phyloP scores from a whole-genome alignment of 2,329 filamentous ascomycete species.

The Hypomyces perniciosus region DNA sequence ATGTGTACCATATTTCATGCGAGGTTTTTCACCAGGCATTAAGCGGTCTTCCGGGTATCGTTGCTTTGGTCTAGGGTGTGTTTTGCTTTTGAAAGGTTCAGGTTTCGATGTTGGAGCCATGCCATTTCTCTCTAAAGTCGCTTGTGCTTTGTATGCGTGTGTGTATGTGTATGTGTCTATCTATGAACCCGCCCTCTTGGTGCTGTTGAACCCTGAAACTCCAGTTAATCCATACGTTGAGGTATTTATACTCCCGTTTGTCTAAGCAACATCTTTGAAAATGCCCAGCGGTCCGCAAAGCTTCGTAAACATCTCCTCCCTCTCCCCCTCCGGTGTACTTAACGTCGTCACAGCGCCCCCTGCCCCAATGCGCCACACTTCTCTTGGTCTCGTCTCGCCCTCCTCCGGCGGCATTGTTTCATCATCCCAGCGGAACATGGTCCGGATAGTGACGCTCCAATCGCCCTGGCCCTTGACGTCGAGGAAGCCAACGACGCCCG shows the following conservation, averaged over 20 bases:
- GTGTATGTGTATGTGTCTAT: background rate
- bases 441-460: constrained; percentile 87
- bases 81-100: background rate
- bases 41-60: constrained; percentile 10
- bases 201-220: background rate
- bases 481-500: constrained; percentile 84
- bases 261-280: constrained; percentile 34
- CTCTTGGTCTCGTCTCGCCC: constrained; percentile 30
- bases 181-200: background rate
- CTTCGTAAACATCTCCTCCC: constrained; percentile 85
- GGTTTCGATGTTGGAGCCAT: background rate
- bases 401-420: constrained; percentile 35
- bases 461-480: constrained; percentile 80
- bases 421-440: constrained; percentile 67
- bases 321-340: constrained; percentile 73
- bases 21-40: constrained; percentile 8
- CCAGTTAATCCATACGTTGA: constrained; percentile 23
- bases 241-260: constrained; percentile 18
- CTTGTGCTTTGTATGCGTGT: background rate
- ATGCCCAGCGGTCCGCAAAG: constrained; percentile 51
- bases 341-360: constrained; percentile 85
- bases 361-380: constrained; percentile 78
- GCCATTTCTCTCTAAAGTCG: too few relatives aligned
- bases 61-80: background rate
- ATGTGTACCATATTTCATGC: constrained; percentile 6